Evolutionary conservation across 169 alveolate species (phyloP).

Genomic region (Babesia gibsoni): DNA sequence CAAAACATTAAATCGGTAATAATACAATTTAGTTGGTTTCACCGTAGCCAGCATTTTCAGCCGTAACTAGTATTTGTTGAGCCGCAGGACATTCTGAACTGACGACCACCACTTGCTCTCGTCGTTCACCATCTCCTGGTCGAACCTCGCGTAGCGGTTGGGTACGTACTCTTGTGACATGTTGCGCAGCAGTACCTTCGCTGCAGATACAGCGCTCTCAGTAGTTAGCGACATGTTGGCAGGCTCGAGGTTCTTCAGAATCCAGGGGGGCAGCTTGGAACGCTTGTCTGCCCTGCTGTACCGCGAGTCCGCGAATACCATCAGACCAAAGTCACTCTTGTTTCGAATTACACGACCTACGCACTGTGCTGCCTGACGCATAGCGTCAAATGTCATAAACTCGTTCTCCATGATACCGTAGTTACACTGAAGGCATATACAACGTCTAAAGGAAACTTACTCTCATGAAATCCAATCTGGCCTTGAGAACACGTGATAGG

Average conservation of each 20-base stretch:
- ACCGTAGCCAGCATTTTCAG: too few species aligned
- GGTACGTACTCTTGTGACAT: slow-evolving; percentile 75
- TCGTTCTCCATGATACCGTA: slow-evolving; percentile 93
- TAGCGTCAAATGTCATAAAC: slow-evolving; percentile 96
- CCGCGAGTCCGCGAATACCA: slow-evolving; percentile 90
- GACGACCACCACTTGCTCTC: slow-evolving; percentile 68
- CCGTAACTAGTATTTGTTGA: slow-evolving; percentile 17
- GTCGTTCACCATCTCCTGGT: slow-evolving; percentile 59
- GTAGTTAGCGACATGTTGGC: slow-evolving; percentile 76
- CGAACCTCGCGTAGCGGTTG: slow-evolving; percentile 68
- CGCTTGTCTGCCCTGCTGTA: slow-evolving; percentile 82
- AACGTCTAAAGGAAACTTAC: slow-evolving; percentile 2
- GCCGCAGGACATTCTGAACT: slow-evolving; percentile 58
- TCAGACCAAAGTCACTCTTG: slow-evolving; percentile 90
- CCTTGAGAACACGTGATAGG: slow-evolving; percentile 87
- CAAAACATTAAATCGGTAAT: too few species aligned
- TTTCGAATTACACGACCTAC: slow-evolving; percentile 95
- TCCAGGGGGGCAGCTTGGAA: slow-evolving; percentile 88
- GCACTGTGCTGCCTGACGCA: slow-evolving; percentile 98
- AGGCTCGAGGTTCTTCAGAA: slow-evolving; percentile 78
- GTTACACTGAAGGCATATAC: slow-evolving; percentile 70
- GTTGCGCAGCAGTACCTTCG: slow-evolving; percentile 67
- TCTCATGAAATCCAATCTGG: slow-evolving; percentile 84
- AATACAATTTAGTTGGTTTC: too few species aligned
- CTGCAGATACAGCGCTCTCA: slow-evolving; percentile 77